These are phyloP conservation scores for Epithele typhae DNA, from an alignment of 768 basidiomycete species.

Conservation along the genomic window DNA sequence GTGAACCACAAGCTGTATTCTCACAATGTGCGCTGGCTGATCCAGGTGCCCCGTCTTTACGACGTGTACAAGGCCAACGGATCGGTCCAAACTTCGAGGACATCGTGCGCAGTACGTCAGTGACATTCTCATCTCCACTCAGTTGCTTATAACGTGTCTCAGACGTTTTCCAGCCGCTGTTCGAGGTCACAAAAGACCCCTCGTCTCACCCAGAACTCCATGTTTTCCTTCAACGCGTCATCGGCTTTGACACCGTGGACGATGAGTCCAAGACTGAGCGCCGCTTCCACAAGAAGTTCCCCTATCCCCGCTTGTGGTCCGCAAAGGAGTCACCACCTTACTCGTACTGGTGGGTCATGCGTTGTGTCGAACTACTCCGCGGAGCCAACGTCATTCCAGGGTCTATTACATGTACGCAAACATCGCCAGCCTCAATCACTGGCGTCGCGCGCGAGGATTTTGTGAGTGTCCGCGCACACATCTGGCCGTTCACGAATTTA, in stretches of 20 bases:
- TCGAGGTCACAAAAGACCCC: constrained; percentile 95
- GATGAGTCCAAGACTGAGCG: constrained; percentile 95
- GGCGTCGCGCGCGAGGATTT: constrained; percentile 84
- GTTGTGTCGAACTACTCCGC: neutral
- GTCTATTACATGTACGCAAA: constrained; percentile 98
- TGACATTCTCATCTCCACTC: neutral
- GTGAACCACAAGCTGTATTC: constrained; percentile 90
- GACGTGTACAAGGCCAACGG: constrained; percentile 92
- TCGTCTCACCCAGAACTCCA: constrained; percentile 89
- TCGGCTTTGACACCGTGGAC: constrained; percentile 98
- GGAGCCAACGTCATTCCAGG: constrained; percentile 41
- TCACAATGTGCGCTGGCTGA: constrained; percentile 97
- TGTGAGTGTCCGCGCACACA: no score
- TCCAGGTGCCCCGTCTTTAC: constrained; percentile 93
- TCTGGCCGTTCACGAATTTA: no score
- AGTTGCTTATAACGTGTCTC: neutral
- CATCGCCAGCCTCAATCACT: constrained; percentile 91
- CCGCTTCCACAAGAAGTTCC: constrained; percentile 90
- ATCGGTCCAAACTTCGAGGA: constrained; percentile 85
- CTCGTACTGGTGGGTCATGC: constrained; percentile 78
- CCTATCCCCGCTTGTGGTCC: constrained; percentile 88
- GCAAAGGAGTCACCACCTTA: constrained; percentile 88
- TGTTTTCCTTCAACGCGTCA: constrained; percentile 88
- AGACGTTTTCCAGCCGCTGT: constrained; percentile 93
- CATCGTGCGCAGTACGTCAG: constrained; percentile 79